phyloP scores from a whole-genome alignment of 2,329 filamentous ascomycete species.

The Aspergillus sclerotialis region DNA sequence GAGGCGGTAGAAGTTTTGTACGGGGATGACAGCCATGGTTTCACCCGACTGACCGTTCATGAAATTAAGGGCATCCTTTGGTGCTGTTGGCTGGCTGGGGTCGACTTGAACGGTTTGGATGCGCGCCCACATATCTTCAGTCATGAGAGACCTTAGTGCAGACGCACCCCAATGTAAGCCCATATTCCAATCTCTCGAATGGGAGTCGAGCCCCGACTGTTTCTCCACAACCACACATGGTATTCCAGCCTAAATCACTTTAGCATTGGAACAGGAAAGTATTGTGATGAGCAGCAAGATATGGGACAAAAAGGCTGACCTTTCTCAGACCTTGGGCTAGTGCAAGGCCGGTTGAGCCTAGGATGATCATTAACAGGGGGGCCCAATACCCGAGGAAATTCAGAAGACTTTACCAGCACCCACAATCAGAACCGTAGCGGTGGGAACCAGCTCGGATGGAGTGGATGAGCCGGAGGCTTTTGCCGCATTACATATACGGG shows the following conservation, averaged over 20 bases:
- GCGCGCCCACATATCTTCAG: slow-evolving; percentile 16
- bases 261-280: too few relatives aligned
- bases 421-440: slow-evolving; percentile 11
- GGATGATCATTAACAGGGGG: slow-evolving; percentile 1
- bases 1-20: slow-evolving; percentile 20
- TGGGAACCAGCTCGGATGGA: not conserved
- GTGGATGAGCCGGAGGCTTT: not conserved
- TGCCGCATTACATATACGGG: not conserved
- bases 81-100: slow-evolving; percentile 15
- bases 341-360: slow-evolving; percentile 36
- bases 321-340: slow-evolving; percentile 37
- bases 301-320: slow-evolving; percentile 11
- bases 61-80: slow-evolving; percentile 15
- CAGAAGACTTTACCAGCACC: slow-evolving; percentile 15
- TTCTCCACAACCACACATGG: slow-evolving; percentile 20
- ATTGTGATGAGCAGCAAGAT: too few relatives aligned
- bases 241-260: slow-evolving; percentile 15
- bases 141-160: slow-evolving; percentile 14
- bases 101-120: slow-evolving; percentile 23
- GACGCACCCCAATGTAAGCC: slow-evolving; percentile 25
- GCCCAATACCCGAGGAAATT: too few relatives aligned
- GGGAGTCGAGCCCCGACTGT: slow-evolving; percentile 10
- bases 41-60: slow-evolving; percentile 20
- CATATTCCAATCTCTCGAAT: slow-evolving; percentile 27
- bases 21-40: slow-evolving; percentile 18